Conservation (phyloP, 129 eudicot species). For the Flaveria trinervia region DNA sequence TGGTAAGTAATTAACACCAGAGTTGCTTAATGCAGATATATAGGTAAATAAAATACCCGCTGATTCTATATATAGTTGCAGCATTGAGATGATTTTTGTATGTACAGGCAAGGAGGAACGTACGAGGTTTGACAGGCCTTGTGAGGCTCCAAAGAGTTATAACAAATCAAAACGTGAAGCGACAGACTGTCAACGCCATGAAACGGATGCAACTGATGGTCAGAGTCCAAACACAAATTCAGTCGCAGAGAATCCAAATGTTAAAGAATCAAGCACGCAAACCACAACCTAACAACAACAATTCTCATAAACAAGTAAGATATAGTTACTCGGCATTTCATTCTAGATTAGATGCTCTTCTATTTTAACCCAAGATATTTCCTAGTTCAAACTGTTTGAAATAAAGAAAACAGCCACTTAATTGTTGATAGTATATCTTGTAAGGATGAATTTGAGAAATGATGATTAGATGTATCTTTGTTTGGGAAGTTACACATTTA, state of each 20-base stretch:
- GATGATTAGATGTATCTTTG: neutral
- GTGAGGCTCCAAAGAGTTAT: conserved; percentile 93
- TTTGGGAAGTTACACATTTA: neutral
- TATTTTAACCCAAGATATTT: neutral
- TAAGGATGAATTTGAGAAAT: neutral
- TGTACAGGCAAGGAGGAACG: conserved; percentile 79
- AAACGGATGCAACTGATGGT: conserved; percentile 91
- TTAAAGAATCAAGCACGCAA: conserved; percentile 70
- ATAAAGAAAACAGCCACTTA: neutral
- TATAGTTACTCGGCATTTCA: conserved; percentile 27
- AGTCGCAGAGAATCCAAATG: conserved; percentile 81
- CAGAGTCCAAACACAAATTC: conserved; percentile 91
- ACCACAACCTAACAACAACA: conserved; percentile 54
- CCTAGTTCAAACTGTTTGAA: neutral
- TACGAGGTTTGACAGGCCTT: conserved; percentile 75
- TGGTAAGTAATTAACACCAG: conserved; percentile 46
- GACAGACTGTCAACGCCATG: conserved; percentile 89
- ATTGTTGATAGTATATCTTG: neutral
- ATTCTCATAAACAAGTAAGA: conserved; percentile 22
- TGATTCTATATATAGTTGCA: neutral
- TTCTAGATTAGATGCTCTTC: neutral
- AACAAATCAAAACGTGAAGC: conserved; percentile 75
- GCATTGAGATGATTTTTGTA: neutral
- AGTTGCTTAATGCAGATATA: neutral
- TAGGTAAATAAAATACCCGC: neutral